Evolutionary conservation across 495 filamentous ascomycete species (phyloP).

Genomic region (Polyplosphaeria fusca): DNA sequence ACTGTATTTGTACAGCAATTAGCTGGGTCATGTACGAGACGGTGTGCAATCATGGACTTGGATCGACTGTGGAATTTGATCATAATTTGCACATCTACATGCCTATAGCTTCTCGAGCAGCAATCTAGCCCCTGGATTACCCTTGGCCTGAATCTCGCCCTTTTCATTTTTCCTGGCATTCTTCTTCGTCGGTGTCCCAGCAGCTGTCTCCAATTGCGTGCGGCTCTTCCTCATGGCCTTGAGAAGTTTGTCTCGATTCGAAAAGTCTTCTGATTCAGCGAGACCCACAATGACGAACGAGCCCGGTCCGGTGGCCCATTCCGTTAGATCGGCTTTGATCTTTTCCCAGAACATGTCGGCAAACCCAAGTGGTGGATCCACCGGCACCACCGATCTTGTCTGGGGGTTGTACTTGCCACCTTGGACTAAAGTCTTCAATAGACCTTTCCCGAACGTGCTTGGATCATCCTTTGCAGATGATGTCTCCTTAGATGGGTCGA

Average conservation of each 20-base stretch:
- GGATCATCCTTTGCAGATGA: conserved; percentile 33
- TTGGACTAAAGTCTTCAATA: conserved; percentile 84
- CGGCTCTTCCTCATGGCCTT: conserved; percentile 59
- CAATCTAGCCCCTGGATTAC: conserved; percentile 56
- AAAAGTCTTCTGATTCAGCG: conserved; percentile 75
- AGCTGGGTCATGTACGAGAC: too few species aligned
- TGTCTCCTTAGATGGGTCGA: conserved; percentile 31
- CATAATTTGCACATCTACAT: too few species aligned
- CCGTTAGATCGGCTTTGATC: conserved; percentile 67
- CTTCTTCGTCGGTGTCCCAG: conserved; percentile 39
- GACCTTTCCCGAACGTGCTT: conserved; percentile 54
- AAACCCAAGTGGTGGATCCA: conserved; percentile 77
- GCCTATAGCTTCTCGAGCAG: conserved; percentile 46
- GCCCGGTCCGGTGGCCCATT: conserved; percentile 84
- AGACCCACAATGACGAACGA: conserved; percentile 79
- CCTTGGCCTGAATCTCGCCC: conserved; percentile 35
- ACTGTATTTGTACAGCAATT: too few species aligned
- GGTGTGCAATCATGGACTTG: too few species aligned
- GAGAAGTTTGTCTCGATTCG: conserved; percentile 60
- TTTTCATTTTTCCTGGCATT: conserved; percentile 36
- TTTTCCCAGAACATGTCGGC: conserved; percentile 70
- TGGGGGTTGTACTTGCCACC: conserved; percentile 78
- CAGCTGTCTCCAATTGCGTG: conserved; percentile 53
- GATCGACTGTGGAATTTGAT: too few species aligned
- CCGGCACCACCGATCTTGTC: conserved; percentile 60